Evolutionary conservation across 2,329 filamentous ascomycete species (phyloP), one percentile per base, ranked within the genome.

Genomic region (Penicillium sp.): DNA sequence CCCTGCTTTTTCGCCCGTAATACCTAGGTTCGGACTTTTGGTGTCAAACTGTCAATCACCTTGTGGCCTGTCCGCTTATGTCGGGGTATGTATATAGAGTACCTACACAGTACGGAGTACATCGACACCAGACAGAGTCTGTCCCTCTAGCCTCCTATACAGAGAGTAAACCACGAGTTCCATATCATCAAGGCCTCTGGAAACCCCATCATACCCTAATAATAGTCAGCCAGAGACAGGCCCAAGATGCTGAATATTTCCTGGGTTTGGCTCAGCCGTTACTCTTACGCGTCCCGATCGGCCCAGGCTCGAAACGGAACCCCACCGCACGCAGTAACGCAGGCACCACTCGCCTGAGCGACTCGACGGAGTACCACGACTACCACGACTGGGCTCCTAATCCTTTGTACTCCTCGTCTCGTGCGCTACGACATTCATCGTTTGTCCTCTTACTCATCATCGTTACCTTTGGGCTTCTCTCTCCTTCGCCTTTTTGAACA

Each of bases 281-380:
- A 39, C 57, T 60, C 63, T 65, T 67, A 68, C 66, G 66, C 66
- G 66, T 68, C 64, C 63, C 58, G 65, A 64, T 66, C 66, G 64
- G 61, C 61, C 58, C 63, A 60, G 60, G 39, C 66, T 68, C 62
- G 63, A 66, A 66, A 66, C 63, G 64, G 66, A 66, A 68, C 66
- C 66, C 66, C 66, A 68, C 66, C 66, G 66, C 66, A 67, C 65
- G 66, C 66, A 67, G 65, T 64, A 64, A 64, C 61, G 65, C 65
- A 67, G 65, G 65, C 65, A 64, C 61, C 62, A 56, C 43, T 58
- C 49, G 31, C 14, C 37, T 18, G 16, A 31, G 10, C 31, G 31
- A 10, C n/a, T 18, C 37, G n/a, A 7, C 16, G 9, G 22, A 22
- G 22, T 22, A 22, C 37, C 16, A 40, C 16, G 3, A 39, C 36